Percentiles rank a stretch among this genome's conserved stretches.
Conservation (phyloP, 192 early-diverging fungal species). For the Gamsiella multidivaricata region DNA sequence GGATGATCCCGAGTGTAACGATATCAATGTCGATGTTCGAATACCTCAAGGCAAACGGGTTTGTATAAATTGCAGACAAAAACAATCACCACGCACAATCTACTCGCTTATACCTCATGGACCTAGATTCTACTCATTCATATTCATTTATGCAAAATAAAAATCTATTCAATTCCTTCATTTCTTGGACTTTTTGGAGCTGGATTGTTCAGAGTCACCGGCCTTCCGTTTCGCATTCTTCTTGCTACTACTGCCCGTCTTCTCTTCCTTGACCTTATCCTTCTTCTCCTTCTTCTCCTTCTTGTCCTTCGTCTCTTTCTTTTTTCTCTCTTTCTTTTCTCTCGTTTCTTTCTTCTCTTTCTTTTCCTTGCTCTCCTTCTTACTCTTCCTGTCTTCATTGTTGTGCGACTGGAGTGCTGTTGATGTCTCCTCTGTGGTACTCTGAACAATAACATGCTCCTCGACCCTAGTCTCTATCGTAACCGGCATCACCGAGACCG, state of each 20-base stretch:
- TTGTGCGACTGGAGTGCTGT: not conserved
- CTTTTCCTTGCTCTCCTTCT: constrained; percentile 30
- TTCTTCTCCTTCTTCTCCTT: constrained; percentile 21
- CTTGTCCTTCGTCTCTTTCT: constrained; percentile 32
- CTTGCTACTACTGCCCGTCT: constrained; percentile 15
- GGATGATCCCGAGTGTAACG: constrained; percentile 75
- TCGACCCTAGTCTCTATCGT: constrained; percentile 50
- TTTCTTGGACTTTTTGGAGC: constrained; percentile 53
- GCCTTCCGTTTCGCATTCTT: constrained; percentile 45
- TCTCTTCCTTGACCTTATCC: constrained; percentile 18
- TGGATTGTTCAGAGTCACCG: constrained; percentile 17
- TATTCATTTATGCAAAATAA: not conserved
- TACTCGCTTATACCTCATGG: no score
- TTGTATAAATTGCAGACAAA: constrained; percentile 5
- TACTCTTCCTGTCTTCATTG: constrained; percentile 27
- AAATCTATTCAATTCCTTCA: constrained; percentile 4
- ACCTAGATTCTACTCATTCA: not conserved
- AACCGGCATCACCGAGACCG: constrained; percentile 46
- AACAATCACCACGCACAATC: no score
- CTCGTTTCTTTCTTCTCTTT: constrained; percentile 23
- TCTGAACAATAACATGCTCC: constrained; percentile 18
- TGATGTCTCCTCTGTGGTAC: not conserved
- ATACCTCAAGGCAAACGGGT: constrained; percentile 61
- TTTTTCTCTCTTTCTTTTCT: constrained; percentile 16
- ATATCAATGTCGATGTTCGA: constrained; percentile 83